Evolutionary conservation across 1,139 yeast species (phyloP).

Genomic region (Diutina pseudorugosa): DNA sequence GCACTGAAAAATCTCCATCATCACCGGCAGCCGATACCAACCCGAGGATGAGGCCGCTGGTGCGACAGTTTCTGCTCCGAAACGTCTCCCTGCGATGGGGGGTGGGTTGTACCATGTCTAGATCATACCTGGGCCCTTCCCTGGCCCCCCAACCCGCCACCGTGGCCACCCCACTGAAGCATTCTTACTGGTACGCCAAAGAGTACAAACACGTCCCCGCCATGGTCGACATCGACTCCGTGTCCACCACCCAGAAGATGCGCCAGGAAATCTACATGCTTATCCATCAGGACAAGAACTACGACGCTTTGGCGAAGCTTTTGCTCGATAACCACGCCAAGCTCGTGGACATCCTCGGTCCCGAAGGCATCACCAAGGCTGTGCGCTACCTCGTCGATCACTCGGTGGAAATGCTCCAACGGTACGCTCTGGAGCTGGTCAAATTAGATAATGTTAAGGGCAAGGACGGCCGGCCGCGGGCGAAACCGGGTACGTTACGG

Average conservation of each 20-base stretch:
- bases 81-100: background rate
- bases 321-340: background rate
- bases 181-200: background rate
- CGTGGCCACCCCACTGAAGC: background rate
- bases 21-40: background rate
- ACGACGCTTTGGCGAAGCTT: background rate
- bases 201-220: background rate
- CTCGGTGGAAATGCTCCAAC: background rate
- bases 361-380: background rate
- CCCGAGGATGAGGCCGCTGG: background rate
- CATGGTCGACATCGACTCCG: background rate
- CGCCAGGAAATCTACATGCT: slow-evolving; percentile 1
- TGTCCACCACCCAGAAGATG: background rate
- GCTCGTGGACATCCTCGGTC: background rate
- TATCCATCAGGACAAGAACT: background rate
- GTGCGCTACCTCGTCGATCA: background rate
- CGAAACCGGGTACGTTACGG: background rate
- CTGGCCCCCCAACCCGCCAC: background rate
- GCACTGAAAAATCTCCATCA: background rate
- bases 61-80: background rate
- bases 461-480: background rate
- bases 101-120: background rate
- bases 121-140: background rate
- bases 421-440: background rate
- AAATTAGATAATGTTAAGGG: background rate